Percentiles rank a stretch among this genome's conserved stretches.
Conservation (phyloP, 2,329 filamentous ascomycete genomes). For the Escovopsis sp. region DNA sequence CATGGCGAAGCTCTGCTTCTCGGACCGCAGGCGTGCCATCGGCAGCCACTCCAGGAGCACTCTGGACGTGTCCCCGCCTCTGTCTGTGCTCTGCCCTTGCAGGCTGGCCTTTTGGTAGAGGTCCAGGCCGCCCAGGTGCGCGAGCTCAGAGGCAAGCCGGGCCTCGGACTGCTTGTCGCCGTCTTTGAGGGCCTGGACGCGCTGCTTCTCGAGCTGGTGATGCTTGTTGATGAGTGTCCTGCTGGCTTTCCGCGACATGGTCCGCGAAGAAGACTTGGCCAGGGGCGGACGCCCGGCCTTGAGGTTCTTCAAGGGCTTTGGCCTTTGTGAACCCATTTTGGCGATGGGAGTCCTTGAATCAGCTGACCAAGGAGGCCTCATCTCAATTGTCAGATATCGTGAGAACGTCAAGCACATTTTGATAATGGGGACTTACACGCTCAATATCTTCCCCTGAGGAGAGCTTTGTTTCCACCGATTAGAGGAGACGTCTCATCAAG, state of each 20-base stretch:
- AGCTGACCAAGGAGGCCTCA: too few species aligned
- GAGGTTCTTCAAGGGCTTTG: slow-evolving; percentile 28
- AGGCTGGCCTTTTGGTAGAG: slow-evolving; percentile 54
- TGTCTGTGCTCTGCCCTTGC: slow-evolving; percentile 50
- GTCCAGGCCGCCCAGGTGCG: slow-evolving; percentile 44
- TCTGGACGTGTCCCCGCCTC: slow-evolving; percentile 52
- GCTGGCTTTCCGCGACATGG: slow-evolving; percentile 51
- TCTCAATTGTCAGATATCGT: too few species aligned
- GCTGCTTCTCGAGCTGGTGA: slow-evolving; percentile 50
- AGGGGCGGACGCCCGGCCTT: slow-evolving; percentile 41
- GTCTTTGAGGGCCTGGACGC: slow-evolving; percentile 36
- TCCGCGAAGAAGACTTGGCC: slow-evolving; percentile 32
- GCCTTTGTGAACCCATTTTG: slow-evolving; percentile 34
- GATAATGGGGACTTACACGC: too few species aligned
- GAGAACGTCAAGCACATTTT: too few species aligned
- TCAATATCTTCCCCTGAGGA: too few species aligned
- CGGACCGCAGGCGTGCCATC: slow-evolving; percentile 13
- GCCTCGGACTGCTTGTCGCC: slow-evolving; percentile 35
- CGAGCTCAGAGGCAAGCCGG: slow-evolving; percentile 37
- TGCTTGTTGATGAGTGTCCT: slow-evolving; percentile 50
- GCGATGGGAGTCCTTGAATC: neutral
- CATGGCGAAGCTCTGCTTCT: slow-evolving; percentile 37
- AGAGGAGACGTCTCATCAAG: too few species aligned
- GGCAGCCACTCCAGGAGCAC: slow-evolving; percentile 50
- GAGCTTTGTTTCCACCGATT: too few species aligned